Evolutionary conservation across 805 yeast genomes (phyloP), one percentile per base, ranked within the genome.

Genomic region (Candida corydali): DNA sequence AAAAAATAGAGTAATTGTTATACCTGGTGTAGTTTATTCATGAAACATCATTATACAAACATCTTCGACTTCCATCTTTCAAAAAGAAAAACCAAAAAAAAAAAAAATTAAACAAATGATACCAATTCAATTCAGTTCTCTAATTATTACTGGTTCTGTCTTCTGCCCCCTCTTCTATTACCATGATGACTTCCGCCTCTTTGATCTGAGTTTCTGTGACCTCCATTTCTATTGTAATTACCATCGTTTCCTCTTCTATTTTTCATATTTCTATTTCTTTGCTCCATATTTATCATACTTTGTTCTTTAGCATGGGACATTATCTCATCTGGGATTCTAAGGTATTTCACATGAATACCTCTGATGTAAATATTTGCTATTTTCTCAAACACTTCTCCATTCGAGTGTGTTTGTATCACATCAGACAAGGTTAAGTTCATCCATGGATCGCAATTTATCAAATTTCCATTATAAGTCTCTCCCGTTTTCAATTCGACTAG

Each of bases 401-500:
- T 53, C 28, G 77, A 66, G 49, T 77, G 76, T 11, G 80, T 73
- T 53, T 80, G 84, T 32, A 80, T 75, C 11, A 82, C 97, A 44
- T 88, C 80, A 23, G 71, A 71, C 37, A 93, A 69, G 1, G 95
- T 85, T 46, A 93, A 69, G 59, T 93, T 93, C 99, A 93, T 93
- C 88, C 94, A 86, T 26, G 86, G 80, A 58, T 93, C 99, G 50
- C 95, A 87, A 53, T 86, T 84, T 38, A 78, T 76, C 41, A 93
- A 69, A 39, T 75, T 76, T 34, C 99, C 99, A 52, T 82, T 83
- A 34, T 89, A 69, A 8, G 91, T 80, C 52, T 86, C 96, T 23
- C 98, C 96, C 39, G 83, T 80, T 59, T 93, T 93, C 54, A 93
- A 75, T 59, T 91, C 98, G 33, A 93, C 86, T 52, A 83, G 73